Percentiles rank a stretch among this genome's conserved stretches.
Conservation (phyloP, 768 basidiomycete species). For the Tricholoma furcatifolium region DNA sequence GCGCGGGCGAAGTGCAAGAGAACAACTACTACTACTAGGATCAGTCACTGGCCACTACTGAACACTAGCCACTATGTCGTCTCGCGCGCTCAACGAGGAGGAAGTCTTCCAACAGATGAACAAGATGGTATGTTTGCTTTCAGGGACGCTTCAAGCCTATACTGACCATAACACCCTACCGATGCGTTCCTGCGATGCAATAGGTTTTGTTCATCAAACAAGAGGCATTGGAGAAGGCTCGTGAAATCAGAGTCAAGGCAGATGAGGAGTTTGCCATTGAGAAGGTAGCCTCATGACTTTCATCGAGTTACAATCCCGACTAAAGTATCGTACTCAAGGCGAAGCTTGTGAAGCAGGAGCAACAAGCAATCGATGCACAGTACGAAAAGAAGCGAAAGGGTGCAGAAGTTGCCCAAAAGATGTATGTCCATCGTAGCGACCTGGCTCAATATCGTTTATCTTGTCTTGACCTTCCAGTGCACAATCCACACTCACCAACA, state of each 20-base stretch:
- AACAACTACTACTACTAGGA: too few relatives aligned
- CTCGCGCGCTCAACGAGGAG: slow-evolving; percentile 85
- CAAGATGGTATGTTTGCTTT: slow-evolving; percentile 78
- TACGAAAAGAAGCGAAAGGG: slow-evolving; percentile 97
- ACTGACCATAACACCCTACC: not conserved
- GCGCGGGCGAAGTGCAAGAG: too few relatives aligned
- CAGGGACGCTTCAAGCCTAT: slow-evolving; percentile 4
- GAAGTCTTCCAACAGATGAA: slow-evolving; percentile 97
- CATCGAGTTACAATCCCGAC: not conserved
- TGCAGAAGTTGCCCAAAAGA: slow-evolving; percentile 92
- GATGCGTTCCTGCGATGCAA: not conserved
- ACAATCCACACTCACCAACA: slow-evolving; percentile 95
- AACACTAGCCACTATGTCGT: slow-evolving; percentile 48
- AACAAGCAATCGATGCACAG: slow-evolving; percentile 89
- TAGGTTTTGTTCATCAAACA: slow-evolving; percentile 99
- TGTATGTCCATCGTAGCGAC: slow-evolving; percentile 45
- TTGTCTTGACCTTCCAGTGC: slow-evolving; percentile 48
- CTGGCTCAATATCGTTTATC: not conserved
- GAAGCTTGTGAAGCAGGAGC: slow-evolving; percentile 95
- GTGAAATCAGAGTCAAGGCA: slow-evolving; percentile 96
- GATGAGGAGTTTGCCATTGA: slow-evolving; percentile 99
- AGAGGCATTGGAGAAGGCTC: slow-evolving; percentile 95
- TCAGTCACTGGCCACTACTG: too few relatives aligned
- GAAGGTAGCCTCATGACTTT: slow-evolving; percentile 53
- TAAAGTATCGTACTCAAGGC: slow-evolving; percentile 51